Percentiles rank a stretch among this genome's conserved stretches.
Evolutionary conservation across 1,139 yeast species (phyloP).

Genomic region (Debaryomycetaceae sp.): DNA sequence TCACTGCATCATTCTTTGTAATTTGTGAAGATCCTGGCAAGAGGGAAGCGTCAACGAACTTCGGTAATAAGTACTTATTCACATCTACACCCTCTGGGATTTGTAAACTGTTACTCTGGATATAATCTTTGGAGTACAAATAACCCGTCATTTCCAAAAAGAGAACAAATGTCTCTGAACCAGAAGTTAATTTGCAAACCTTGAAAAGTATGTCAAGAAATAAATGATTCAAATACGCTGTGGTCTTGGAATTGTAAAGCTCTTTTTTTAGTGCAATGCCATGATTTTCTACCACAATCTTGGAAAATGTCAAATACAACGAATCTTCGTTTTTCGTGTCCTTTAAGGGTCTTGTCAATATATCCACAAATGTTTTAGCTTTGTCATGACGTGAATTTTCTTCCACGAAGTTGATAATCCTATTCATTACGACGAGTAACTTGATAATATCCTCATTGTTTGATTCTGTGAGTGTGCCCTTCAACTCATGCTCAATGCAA

Average conservation of each 20-base stretch:
- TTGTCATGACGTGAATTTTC: neutral
- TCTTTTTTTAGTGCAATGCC: neutral
- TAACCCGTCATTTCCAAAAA: slow-evolving; percentile 26
- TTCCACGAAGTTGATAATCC: neutral
- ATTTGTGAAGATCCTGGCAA: slow-evolving; percentile 19
- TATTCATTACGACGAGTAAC: neutral
- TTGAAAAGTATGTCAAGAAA: slow-evolving; percentile 17
- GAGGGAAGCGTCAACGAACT: slow-evolving; percentile 4
- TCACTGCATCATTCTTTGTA: neutral
- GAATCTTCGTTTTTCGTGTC: neutral
- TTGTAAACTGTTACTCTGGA: slow-evolving; percentile 12
- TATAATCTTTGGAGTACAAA: slow-evolving; percentile 13
- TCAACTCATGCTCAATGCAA: no score
- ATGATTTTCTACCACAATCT: neutral
- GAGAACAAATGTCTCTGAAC: slow-evolving; percentile 7
- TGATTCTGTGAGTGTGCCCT: neutral
- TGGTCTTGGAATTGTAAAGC: no score
- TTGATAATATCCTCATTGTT: neutral
- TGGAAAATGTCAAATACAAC: neutral
- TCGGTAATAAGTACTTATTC: slow-evolving; percentile 13
- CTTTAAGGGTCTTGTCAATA: neutral
- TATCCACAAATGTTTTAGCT: neutral
- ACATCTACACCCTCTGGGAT: slow-evolving; percentile 17
- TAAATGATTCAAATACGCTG: slow-evolving; percentile 12
- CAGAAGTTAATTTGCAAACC: slow-evolving; percentile 11